Conservation (phyloP, 768 basidiomycete species). For the Suillus variegatus region DNA sequence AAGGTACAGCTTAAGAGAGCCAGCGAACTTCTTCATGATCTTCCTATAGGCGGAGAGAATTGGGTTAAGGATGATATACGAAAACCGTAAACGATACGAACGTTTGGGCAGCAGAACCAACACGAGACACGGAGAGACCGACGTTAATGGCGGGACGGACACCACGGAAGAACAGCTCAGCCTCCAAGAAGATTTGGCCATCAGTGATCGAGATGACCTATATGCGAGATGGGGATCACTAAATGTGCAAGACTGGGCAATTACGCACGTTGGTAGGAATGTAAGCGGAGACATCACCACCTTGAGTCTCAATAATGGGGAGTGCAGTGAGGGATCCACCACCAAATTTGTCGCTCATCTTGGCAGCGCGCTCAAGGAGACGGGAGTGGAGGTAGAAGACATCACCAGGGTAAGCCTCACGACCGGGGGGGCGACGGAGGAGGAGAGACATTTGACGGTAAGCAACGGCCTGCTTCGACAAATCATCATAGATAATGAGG, state of each 20-base stretch:
- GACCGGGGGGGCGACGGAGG: constrained; percentile 99
- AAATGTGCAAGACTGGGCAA: background rate
- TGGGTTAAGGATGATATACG: background rate
- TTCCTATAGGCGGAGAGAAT: constrained; percentile 50
- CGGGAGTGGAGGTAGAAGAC: constrained; percentile 99
- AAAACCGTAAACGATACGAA: constrained; percentile 42
- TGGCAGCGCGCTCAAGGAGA: constrained; percentile 99
- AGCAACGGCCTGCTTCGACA: constrained; percentile 99
- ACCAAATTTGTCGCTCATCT: constrained; percentile 99
- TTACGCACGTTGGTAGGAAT: constrained; percentile 84
- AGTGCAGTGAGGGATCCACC: constrained; percentile 98
- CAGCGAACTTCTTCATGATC: constrained; percentile 99
- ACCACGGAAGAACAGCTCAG: constrained; percentile 99
- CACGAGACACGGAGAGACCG: constrained; percentile 99
- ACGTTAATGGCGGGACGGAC: constrained; percentile 99
- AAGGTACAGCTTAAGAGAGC: constrained; percentile 99
- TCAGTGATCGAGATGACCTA: constrained; percentile 99
- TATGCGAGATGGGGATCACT: constrained; percentile 12
- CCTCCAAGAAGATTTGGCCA: constrained; percentile 99
- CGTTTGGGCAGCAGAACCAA: constrained; percentile 99
- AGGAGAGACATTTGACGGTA: constrained; percentile 99
- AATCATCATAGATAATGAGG: constrained; percentile 98
- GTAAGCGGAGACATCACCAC: constrained; percentile 99
- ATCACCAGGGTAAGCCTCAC: constrained; percentile 99
- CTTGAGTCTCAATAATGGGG: constrained; percentile 99